These are phyloP conservation scores for Aphanomyces invadans DNA, from an alignment of 352 stramenopile species.

Conservation along the genomic window DNA sequence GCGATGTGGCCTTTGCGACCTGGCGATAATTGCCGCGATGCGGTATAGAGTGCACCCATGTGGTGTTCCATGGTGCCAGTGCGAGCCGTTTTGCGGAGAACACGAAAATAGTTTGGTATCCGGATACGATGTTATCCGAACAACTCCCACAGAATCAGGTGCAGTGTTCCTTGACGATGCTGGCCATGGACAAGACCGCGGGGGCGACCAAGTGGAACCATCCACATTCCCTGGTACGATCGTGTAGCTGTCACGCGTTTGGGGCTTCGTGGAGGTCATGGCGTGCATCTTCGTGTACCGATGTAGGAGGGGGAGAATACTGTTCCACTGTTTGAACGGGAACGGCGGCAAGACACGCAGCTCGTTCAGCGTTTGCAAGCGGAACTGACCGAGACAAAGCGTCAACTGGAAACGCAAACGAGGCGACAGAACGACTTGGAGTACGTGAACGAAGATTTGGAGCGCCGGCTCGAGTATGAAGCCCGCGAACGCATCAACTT, in stretches of 20 bases:
- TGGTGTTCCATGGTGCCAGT: too few relatives aligned
- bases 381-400: constrained; percentile 76
- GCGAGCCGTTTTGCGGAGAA: too few relatives aligned
- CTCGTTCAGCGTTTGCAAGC: constrained; percentile 77
- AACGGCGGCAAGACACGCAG: constrained; percentile 79
- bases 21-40: too few relatives aligned
- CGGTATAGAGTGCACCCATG: too few relatives aligned
- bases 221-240: background rate
- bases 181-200: constrained; percentile 14
- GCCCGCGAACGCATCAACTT: constrained; percentile 75
- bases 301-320: constrained; percentile 50
- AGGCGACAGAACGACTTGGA: constrained; percentile 78
- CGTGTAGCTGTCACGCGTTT: too few relatives aligned
- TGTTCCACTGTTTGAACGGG: constrained; percentile 78
- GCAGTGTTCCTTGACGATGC: background rate
- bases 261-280: background rate
- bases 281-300: background rate
- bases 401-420: constrained; percentile 73
- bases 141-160: background rate
- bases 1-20: too few relatives aligned
- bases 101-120: background rate
- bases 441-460: constrained; percentile 82
- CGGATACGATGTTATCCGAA: background rate
- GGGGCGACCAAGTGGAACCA: constrained; percentile 11
- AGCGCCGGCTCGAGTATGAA: constrained; percentile 73